These are phyloP conservation scores for Botrytis fragariae DNA, from an alignment of 2,329 filamentous ascomycete species.

Conservation along the genomic window DNA sequence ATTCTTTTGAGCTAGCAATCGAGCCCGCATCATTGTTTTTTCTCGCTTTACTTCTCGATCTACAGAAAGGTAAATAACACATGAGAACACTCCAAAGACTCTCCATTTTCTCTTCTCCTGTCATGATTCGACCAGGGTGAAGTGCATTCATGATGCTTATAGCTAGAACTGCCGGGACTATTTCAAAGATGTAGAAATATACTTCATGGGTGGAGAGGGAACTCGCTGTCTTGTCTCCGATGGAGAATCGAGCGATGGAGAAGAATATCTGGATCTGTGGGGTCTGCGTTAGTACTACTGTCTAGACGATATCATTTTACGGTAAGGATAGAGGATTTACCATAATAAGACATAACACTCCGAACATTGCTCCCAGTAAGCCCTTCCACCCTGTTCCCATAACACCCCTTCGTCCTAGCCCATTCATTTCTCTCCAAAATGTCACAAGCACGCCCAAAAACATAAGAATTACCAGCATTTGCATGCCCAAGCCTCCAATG, in stretches of 20 bases:
- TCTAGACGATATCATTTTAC: neutral
- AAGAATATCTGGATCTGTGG: neutral
- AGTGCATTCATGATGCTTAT: neutral
- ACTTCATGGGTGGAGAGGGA: neutral
- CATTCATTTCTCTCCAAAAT: neutral
- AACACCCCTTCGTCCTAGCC: neutral
- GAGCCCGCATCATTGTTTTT: neutral
- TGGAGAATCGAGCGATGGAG: neutral
- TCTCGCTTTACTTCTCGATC: neutral
- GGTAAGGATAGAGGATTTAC: neutral
- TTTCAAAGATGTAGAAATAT: neutral
- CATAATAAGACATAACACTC: neutral
- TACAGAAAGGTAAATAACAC: neutral
- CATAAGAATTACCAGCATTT: constrained; percentile 49
- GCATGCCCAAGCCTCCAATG: constrained; percentile 53
- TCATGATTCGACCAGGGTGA: neutral
- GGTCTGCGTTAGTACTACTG: neutral
- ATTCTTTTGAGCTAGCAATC: neutral
- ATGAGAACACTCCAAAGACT: neutral
- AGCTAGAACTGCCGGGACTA: neutral
- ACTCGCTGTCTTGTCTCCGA: neutral
- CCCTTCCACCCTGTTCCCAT: neutral
- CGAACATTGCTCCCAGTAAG: neutral
- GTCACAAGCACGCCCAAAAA: constrained; percentile 36
- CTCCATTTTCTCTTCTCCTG: neutral